These are phyloP conservation scores for Ceratocystis eucalypticola DNA, from an alignment of 2,329 filamentous ascomycete genomes.

Conservation along the genomic window DNA sequence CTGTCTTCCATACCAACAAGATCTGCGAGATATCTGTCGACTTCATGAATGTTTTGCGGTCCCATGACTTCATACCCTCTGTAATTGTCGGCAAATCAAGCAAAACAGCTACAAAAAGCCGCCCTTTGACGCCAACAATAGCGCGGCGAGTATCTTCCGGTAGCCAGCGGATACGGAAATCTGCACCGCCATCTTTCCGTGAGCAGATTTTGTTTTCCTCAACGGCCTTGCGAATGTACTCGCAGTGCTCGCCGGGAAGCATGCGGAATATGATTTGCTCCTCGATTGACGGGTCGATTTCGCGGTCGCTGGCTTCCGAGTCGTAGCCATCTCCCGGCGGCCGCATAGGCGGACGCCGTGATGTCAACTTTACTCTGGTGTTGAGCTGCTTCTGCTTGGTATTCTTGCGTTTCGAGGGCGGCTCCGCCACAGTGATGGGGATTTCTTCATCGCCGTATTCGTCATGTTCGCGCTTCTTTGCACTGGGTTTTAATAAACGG, in stretches of 20 bases:
- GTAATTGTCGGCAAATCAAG: conserved; percentile 78
- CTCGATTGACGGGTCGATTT: conserved; percentile 76
- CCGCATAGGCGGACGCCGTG: conserved; percentile 47
- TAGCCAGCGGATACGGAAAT: conserved; percentile 70
- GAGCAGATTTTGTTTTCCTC: conserved; percentile 64
- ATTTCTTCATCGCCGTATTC: conserved; percentile 39
- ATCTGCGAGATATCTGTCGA: conserved; percentile 81
- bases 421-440: conserved; percentile 26
- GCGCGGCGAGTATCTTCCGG: conserved; percentile 60
- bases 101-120: conserved; percentile 61
- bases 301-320: conserved; percentile 83
- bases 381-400: conserved; percentile 13
- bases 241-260: conserved; percentile 70
- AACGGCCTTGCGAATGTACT: conserved; percentile 66
- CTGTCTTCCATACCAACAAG: conserved; percentile 61
- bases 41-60: conserved; percentile 77
- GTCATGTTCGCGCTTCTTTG: conserved; percentile 48
- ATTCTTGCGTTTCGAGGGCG: conserved; percentile 33
- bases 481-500: conserved; percentile 44
- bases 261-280: conserved; percentile 84
- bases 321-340: conserved; percentile 84
- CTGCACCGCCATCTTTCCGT: conserved; percentile 51
- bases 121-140: conserved; percentile 53
- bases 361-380: conserved; percentile 38
- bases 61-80: conserved; percentile 74